Conservation (phyloP, 306 rosid genomes). For the Styphnolobium japonicum region DNA sequence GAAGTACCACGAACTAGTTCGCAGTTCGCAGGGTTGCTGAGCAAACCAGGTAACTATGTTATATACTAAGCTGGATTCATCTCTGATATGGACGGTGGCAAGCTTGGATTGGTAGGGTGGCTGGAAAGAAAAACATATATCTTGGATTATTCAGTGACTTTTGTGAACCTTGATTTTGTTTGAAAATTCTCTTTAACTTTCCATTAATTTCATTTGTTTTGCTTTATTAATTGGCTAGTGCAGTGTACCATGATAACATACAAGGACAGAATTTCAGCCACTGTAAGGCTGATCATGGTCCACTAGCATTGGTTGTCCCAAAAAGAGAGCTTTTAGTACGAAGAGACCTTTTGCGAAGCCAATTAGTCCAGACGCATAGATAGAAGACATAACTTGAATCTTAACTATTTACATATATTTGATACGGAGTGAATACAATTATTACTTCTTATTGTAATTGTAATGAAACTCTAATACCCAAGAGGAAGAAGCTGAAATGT, state of each 20-base stretch:
- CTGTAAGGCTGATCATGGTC: conserved; percentile 7
- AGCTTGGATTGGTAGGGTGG: conserved; percentile 53
- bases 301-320: conserved; percentile 23
- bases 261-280: conserved; percentile 31
- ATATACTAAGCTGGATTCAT: conserved; percentile 5
- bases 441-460: conserved; percentile 3
- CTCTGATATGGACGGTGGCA: conserved; percentile 54
- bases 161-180: background rate
- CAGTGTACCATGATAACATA: conserved; percentile 33
- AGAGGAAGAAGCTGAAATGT: conserved; percentile 47
- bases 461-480: conserved; percentile 34
- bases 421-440: background rate
- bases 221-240: conserved; percentile 13
- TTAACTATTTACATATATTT: background rate
- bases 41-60: too few species aligned
- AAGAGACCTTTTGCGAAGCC: conserved; percentile 23
- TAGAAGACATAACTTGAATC: background rate
- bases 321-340: conserved; percentile 6
- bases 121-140: conserved; percentile 18
- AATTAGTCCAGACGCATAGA: conserved; percentile 10
- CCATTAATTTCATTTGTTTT: background rate
- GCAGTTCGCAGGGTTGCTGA: too few species aligned
- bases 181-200: background rate
- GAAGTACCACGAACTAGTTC: too few species aligned
- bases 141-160: conserved; percentile 58